Conservation (phyloP, 2,329 filamentous ascomycete species). For the Penicillium expansum region DNA sequence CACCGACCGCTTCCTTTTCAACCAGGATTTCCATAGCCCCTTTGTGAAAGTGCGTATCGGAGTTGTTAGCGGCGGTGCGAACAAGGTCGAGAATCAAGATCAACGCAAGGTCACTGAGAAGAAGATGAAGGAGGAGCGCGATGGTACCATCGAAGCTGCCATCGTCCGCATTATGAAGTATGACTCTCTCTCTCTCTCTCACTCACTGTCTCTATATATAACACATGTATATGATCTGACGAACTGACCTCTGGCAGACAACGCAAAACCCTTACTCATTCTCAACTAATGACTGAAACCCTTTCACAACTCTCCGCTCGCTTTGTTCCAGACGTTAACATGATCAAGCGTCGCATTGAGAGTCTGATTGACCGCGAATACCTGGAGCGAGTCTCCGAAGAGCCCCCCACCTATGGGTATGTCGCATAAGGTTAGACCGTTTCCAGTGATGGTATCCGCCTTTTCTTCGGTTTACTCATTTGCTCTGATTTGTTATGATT, state of each 20-base stretch:
- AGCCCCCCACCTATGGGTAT: slow-evolving; percentile 48
- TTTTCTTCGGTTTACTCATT: neutral
- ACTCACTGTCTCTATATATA: too few species aligned
- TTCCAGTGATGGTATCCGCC: neutral
- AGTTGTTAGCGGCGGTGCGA: slow-evolving; percentile 70
- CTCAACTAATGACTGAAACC: slow-evolving; percentile 51
- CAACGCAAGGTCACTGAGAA: slow-evolving; percentile 54
- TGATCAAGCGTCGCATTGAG: slow-evolving; percentile 55
- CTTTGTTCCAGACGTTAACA: slow-evolving; percentile 52
- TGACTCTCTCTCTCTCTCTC: slow-evolving; percentile 8
- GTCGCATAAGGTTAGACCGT: slow-evolving; percentile 34
- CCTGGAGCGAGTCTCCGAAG: slow-evolving; percentile 45
- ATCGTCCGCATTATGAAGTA: slow-evolving; percentile 56
- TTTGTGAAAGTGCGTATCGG: slow-evolving; percentile 86
- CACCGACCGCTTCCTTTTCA: slow-evolving; percentile 78
- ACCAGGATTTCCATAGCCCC: slow-evolving; percentile 75
- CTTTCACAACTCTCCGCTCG: slow-evolving; percentile 48
- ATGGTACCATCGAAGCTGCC: slow-evolving; percentile 51
- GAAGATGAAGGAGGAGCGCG: slow-evolving; percentile 51
- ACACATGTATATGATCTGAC: neutral
- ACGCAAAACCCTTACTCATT: slow-evolving; percentile 49
- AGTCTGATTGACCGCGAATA: slow-evolving; percentile 55
- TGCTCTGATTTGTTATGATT: neutral
- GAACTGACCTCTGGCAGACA: slow-evolving; percentile 35
- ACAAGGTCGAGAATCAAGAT: slow-evolving; percentile 74